Percentiles rank a stretch among this genome's conserved stretches.
Conservation (phyloP, 2,329 filamentous ascomycete genomes). For the Xylogone sp. region DNA sequence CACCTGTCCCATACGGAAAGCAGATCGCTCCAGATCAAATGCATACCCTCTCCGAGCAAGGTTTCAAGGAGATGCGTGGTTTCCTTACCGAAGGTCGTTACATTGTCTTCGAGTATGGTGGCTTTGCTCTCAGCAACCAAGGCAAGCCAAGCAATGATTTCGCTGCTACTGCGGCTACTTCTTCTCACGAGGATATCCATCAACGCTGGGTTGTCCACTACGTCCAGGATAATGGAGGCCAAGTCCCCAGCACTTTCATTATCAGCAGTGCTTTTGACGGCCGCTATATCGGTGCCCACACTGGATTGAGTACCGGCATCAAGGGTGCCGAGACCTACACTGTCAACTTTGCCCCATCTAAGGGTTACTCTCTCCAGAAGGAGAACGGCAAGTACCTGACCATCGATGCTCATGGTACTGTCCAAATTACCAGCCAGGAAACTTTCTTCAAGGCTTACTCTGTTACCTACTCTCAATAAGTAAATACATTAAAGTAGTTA, state of each 20-base stretch:
- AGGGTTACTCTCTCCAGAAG: slow-evolving; percentile 17
- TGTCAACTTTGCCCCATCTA: slow-evolving; percentile 7
- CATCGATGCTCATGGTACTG: slow-evolving; percentile 10
- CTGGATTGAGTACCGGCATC: slow-evolving; percentile 4
- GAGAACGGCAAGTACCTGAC: slow-evolving; percentile 18
- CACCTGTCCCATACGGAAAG: slow-evolving; percentile 44
- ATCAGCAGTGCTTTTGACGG: slow-evolving; percentile 38
- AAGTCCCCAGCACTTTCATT: slow-evolving; percentile 26
- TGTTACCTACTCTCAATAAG: slow-evolving; percentile 12
- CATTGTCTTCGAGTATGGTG: slow-evolving; percentile 44
- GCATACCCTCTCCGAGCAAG: slow-evolving; percentile 43
- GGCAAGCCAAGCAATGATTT: slow-evolving; percentile 19
- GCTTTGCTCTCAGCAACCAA: slow-evolving; percentile 38
- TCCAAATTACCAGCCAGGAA: slow-evolving; percentile 9
- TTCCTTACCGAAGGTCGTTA: slow-evolving; percentile 52
- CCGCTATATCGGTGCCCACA: slow-evolving; percentile 28
- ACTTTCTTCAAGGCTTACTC: slow-evolving; percentile 14
- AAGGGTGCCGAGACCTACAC: slow-evolving; percentile 15
- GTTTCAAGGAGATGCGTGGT: slow-evolving; percentile 50
- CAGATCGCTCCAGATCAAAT: slow-evolving; percentile 30
- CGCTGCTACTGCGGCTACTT: slow-evolving; percentile 22
- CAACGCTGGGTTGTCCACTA: slow-evolving; percentile 48
- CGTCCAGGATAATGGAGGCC: slow-evolving; percentile 7
- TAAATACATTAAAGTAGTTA: no score
- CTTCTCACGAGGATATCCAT: slow-evolving; percentile 33